phyloP scores from a whole-genome alignment of 331 rosid genomes.

The Telfairia occidentalis region DNA sequence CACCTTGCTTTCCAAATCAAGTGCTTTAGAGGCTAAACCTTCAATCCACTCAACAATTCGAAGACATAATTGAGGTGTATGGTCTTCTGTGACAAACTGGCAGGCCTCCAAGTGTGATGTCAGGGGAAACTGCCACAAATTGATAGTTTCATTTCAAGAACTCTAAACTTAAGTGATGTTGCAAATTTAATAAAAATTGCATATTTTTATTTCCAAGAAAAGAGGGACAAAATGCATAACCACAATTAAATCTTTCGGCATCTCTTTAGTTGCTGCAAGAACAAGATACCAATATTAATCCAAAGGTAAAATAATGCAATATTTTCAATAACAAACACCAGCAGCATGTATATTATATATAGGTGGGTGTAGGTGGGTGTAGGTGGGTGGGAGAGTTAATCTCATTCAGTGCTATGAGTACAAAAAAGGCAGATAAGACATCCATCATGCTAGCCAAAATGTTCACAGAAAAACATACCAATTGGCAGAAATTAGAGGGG shows the following conservation, averaged over 20 bases:
- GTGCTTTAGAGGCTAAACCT: slow-evolving; percentile 84
- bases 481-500: background rate
- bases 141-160: slow-evolving; percentile 8
- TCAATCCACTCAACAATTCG: slow-evolving; percentile 96
- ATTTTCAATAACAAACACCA: background rate
- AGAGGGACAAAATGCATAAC: slow-evolving; percentile 28
- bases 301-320: background rate
- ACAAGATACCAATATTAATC: slow-evolving; percentile 20
- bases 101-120: slow-evolving; percentile 91
- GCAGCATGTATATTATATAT: background rate
- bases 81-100: slow-evolving; percentile 78
- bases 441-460: background rate
- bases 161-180: background rate
- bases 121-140: slow-evolving; percentile 51
- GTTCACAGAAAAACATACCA: background rate
- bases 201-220: background rate
- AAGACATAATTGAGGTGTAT: slow-evolving; percentile 72
- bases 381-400: background rate
- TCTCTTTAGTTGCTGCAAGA: slow-evolving; percentile 77
- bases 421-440: background rate
- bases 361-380: background rate
- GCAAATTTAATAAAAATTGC: background rate
- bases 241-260: slow-evolving; percentile 60
- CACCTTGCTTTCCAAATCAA: slow-evolving; percentile 89
- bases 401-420: background rate